A percentile compares a stretch with the other conserved stretches of the same genome.
Evolutionary conservation across 2,329 filamentous ascomycete species (phyloP).

Genomic region (Sporothrix pseudoabietina): DNA sequence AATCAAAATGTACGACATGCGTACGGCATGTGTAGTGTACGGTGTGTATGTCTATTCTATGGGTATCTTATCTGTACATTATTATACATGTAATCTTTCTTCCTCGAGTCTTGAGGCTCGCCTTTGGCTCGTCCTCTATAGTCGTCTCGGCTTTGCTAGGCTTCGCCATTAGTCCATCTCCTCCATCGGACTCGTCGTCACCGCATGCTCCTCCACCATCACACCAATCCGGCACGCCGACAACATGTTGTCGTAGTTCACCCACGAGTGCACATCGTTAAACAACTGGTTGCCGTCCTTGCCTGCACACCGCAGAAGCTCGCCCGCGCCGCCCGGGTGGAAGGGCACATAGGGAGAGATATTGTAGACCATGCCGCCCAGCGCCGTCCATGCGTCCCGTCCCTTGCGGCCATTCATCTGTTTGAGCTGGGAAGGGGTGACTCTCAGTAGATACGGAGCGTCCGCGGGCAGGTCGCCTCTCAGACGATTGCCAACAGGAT

Average conservation of each 20-base stretch:
- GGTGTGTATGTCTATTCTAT: neutral
- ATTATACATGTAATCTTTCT: neutral
- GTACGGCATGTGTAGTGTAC: neutral
- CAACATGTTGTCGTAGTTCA: constrained; percentile 72
- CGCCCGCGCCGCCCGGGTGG: constrained; percentile 82
- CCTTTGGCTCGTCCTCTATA: neutral
- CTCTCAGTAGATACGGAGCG: constrained; percentile 65
- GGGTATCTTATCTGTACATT: constrained; percentile 9
- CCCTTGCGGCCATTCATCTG: constrained; percentile 79
- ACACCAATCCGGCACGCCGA: constrained; percentile 64
- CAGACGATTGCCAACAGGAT: constrained; percentile 64
- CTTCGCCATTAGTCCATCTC: constrained; percentile 56
- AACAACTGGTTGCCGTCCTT: constrained; percentile 65
- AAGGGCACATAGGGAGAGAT: constrained; percentile 86
- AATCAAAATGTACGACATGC: neutral
- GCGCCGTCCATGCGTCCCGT: constrained; percentile 84
- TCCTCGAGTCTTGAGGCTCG: neutral
- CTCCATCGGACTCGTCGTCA: constrained; percentile 52
- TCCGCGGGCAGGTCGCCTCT: constrained; percentile 55
- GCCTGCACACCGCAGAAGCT: constrained; percentile 66
- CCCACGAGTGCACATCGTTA: constrained; percentile 69
- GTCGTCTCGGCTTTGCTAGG: neutral
- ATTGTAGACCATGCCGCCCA: constrained; percentile 92
- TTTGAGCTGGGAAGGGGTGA: constrained; percentile 80
- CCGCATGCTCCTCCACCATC: constrained; percentile 58